phyloP scores from a whole-genome alignment of 108 stramenopile genomes.

The Mediolabrus comicus region DNA sequence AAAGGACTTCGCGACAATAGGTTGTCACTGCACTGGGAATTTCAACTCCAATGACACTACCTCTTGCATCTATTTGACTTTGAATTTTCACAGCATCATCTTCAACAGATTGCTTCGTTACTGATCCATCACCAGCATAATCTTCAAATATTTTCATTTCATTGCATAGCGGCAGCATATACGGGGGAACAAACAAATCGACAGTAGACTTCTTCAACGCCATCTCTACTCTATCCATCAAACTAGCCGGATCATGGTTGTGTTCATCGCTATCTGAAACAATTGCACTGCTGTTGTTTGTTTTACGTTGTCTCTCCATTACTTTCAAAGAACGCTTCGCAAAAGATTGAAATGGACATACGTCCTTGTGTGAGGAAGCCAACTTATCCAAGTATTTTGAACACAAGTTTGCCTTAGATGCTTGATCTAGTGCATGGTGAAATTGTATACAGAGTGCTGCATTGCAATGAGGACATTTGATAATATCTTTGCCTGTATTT shows the following conservation, averaged over 20 bases:
- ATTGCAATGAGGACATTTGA: constrained; percentile 51
- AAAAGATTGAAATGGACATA: constrained; percentile 28
- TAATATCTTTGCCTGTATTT: constrained; percentile 54
- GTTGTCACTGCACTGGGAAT: constrained; percentile 5
- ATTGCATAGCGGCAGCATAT: constrained; percentile 16
- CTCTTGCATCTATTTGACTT: not conserved
- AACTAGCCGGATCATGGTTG: not conserved
- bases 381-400: constrained; percentile 30
- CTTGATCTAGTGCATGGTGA: constrained; percentile 31
- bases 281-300: not conserved
- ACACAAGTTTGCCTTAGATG: constrained; percentile 13
- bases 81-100: constrained; percentile 6
- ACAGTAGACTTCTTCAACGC: not conserved
- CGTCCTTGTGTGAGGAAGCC: constrained; percentile 13
- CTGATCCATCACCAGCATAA: constrained; percentile 22
- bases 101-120: constrained; percentile 8
- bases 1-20: constrained; percentile 1
- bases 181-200: constrained; percentile 21
- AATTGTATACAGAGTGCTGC: constrained; percentile 44
- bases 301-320: constrained; percentile 14
- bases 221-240: not conserved
- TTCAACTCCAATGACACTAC: not conserved
- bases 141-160: constrained; percentile 28
- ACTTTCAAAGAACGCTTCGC: constrained; percentile 24
- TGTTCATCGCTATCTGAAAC: not conserved